phyloP scores from a whole-genome alignment of 2,329 filamentous ascomycete species.

The Fusarium setosum region DNA sequence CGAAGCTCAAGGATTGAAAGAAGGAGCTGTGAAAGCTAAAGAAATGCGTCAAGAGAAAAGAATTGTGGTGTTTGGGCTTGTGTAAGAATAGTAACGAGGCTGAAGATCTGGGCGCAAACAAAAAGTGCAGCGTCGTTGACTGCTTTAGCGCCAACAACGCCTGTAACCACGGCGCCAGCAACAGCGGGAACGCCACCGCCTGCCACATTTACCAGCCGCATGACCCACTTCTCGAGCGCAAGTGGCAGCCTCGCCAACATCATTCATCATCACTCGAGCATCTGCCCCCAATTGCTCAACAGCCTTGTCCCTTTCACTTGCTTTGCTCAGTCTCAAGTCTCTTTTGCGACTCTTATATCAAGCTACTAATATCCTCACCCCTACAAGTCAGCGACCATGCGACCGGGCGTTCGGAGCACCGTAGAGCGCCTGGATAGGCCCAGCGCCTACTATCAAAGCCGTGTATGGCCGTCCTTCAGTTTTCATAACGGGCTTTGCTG shows the following conservation, averaged over 20 bases:
- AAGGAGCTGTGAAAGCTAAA: background rate
- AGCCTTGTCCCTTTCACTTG: background rate
- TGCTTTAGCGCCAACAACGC: slow-evolving; percentile 9
- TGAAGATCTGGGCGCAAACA: slow-evolving; percentile 28
- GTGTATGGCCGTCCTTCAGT: slow-evolving; percentile 65
- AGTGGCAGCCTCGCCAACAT: slow-evolving; percentile 23
- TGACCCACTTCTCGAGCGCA: slow-evolving; percentile 16
- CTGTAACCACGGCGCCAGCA: slow-evolving; percentile 24
- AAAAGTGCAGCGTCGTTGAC: slow-evolving; percentile 16
- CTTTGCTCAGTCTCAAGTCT: background rate
- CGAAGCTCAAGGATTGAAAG: slow-evolving; percentile 13
- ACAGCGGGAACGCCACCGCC: too few relatives aligned
- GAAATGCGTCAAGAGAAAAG: background rate
- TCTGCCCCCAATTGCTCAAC: slow-evolving; percentile 3
- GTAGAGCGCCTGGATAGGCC: slow-evolving; percentile 94
- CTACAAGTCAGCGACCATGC: slow-evolving; percentile 50
- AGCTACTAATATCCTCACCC: background rate
- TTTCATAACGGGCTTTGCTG: background rate
- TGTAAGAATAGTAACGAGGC: slow-evolving; percentile 34
- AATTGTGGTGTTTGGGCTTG: slow-evolving; percentile 17
- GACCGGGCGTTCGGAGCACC: slow-evolving; percentile 69
- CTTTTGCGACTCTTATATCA: background rate
- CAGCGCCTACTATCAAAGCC: slow-evolving; percentile 90
- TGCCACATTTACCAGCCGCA: slow-evolving; percentile 17
- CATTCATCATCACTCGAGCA: slow-evolving; percentile 6